Percentiles rank a stretch among this genome's conserved stretches.
Conservation (phyloP, 2,329 filamentous ascomycete species). For the Colletotrichum sp. region DNA sequence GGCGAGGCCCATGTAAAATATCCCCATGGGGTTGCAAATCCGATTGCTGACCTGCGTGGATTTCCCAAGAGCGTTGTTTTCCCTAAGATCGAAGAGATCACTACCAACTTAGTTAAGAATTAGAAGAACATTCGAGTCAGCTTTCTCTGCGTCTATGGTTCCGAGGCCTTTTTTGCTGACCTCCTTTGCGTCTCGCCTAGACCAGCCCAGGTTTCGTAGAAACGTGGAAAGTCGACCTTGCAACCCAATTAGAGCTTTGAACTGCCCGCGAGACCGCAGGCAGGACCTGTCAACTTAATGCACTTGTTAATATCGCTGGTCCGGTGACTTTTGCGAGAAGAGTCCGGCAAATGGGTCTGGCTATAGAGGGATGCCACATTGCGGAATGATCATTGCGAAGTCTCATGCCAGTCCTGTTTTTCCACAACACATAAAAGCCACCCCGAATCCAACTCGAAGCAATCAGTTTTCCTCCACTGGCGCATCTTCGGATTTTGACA, state of each 20-base stretch:
- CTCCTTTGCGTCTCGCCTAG: background rate
- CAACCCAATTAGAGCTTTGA: background rate
- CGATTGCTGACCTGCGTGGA: rapidly evolving
- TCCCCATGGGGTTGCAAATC: background rate
- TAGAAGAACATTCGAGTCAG: background rate
- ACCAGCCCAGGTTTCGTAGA: background rate
- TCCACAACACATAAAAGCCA: background rate
- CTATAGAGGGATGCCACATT: background rate
- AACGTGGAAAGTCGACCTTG: rapidly evolving
- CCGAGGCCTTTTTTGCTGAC: background rate
- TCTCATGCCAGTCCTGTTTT: background rate
- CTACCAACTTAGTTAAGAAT: rapidly evolving
- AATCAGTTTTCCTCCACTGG: background rate
- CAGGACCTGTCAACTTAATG: too few relatives aligned
- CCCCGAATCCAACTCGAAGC: background rate
- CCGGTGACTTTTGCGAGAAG: background rate
- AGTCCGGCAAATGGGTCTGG: background rate
- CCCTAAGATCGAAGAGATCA: background rate
- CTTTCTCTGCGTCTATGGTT: background rate
- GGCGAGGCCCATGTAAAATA: background rate
- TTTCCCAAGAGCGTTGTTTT: background rate
- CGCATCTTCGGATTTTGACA: background rate
- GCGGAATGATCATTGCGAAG: background rate
- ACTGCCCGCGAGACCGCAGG: background rate
- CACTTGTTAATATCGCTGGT: background rate